phyloP scores from a whole-genome alignment of 306 rosid species.

The Malus sylvestris region DNA sequence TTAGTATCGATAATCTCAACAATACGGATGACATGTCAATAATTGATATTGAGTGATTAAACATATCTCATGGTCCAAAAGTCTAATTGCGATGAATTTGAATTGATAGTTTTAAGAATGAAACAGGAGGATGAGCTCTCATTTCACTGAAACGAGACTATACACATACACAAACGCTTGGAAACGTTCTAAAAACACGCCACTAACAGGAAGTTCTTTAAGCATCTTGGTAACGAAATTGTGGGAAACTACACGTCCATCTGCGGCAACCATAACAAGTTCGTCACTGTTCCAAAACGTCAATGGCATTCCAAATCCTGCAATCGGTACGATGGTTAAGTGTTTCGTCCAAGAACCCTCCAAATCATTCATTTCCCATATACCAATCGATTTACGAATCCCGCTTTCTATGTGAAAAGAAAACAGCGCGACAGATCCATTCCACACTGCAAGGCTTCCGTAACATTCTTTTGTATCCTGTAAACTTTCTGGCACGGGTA shows the following conservation, averaged over 20 bases:
- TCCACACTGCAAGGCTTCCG: neutral
- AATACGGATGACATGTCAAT: too few relatives aligned
- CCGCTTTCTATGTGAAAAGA: neutral
- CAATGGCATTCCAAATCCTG: neutral
- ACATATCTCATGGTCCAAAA: too few relatives aligned
- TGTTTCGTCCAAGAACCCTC: neutral
- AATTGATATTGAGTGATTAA: too few relatives aligned
- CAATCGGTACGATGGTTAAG: neutral
- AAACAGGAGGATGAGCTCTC: too few relatives aligned
- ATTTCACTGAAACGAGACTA: neutral
- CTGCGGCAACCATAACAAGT: neutral
- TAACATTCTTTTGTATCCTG: neutral
- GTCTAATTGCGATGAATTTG: too few relatives aligned
- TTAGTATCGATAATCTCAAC: too few relatives aligned
- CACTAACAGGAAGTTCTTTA: neutral
- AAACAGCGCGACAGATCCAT: neutral
- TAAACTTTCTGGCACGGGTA: neutral
- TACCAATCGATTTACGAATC: neutral
- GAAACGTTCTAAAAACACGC: neutral
- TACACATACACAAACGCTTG: neutral
- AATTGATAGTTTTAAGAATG: too few relatives aligned
- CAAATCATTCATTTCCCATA: neutral
- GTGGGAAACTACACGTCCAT: neutral
- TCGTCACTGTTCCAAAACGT: conserved; percentile 2
- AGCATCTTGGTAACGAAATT: neutral